A percentile compares a stretch with the other conserved stretches of the same genome.
phyloP scores from a whole-genome alignment of 306 rosid genomes.

The Sicyos edulis region DNA sequence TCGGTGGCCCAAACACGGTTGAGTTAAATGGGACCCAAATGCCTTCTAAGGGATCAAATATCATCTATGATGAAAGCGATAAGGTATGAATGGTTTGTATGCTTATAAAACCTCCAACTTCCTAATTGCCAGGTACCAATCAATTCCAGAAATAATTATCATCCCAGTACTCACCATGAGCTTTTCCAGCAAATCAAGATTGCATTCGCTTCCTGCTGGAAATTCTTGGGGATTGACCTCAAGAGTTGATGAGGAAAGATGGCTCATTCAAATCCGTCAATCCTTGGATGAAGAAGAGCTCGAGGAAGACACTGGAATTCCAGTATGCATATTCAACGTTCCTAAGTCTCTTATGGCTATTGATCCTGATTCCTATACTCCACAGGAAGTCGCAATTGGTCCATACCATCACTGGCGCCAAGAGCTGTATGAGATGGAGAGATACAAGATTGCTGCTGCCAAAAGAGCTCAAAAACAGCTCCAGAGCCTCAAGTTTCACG shows the following conservation, averaged over 20 bases:
- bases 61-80: too few relatives aligned
- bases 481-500: slow-evolving; percentile 32
- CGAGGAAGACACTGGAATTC: slow-evolving; percentile 42
- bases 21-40: too few relatives aligned
- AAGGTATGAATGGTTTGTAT: not conserved
- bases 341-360: slow-evolving; percentile 33
- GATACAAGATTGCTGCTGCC: slow-evolving; percentile 62
- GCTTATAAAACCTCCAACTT: slow-evolving; percentile 1
- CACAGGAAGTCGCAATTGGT: slow-evolving; percentile 69
- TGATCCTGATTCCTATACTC: slow-evolving; percentile 53
- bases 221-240: slow-evolving; percentile 23
- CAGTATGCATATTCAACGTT: slow-evolving; percentile 59
- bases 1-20: too few relatives aligned
- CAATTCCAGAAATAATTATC: not conserved
- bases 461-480: slow-evolving; percentile 46
- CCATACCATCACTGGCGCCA: slow-evolving; percentile 71
- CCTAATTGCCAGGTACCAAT: not conserved
- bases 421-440: slow-evolving; percentile 72
- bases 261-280: slow-evolving; percentile 56
- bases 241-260: slow-evolving; percentile 44
- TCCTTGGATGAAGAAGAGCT: slow-evolving; percentile 47
- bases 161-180: slow-evolving; percentile 6
- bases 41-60: too few relatives aligned
- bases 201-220: not conserved
- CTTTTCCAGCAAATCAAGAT: slow-evolving; percentile 1